These are phyloP conservation scores for Trametes cingulata DNA, from an alignment of 768 basidiomycete genomes.

Conservation along the genomic window DNA sequence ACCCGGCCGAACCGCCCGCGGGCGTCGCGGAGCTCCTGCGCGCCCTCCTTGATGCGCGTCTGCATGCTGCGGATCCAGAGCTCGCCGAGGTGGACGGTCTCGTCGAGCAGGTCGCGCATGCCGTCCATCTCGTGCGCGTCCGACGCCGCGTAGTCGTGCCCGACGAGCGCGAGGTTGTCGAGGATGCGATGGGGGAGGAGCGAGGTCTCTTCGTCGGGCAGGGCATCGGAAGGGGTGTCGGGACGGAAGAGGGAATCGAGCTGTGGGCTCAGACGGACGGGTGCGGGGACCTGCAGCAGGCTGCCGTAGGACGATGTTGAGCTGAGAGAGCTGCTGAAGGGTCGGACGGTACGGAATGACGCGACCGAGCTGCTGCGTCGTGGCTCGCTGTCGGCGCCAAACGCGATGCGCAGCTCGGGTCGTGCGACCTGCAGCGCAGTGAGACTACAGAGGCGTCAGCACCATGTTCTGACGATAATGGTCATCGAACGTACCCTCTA, in stretches of 20 bases:
- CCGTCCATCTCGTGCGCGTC: constrained; percentile 40
- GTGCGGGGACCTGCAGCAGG: neutral
- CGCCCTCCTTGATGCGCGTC: constrained; percentile 51
- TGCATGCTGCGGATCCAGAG: constrained; percentile 54
- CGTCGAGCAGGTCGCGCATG: constrained; percentile 47
- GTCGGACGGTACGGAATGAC: constrained; percentile 50
- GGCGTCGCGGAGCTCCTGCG: constrained; percentile 49
- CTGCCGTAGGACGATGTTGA: constrained; percentile 21
- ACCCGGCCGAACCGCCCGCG: constrained; percentile 47
- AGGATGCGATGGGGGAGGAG: constrained; percentile 46
- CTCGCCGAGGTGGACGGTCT: constrained; percentile 48
- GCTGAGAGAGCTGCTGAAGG: constrained; percentile 46
- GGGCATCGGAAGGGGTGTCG: neutral
- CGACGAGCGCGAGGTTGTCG: constrained; percentile 53
- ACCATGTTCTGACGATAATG: neutral
- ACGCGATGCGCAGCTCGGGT: constrained; percentile 64
- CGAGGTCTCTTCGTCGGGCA: constrained; percentile 45
- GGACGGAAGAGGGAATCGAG: constrained; percentile 4
- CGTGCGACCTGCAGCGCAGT: constrained; percentile 69
- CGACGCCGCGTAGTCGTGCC: constrained; percentile 33
- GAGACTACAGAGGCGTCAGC: constrained; percentile 39
- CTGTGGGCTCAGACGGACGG: neutral
- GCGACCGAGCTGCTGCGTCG: constrained; percentile 53
- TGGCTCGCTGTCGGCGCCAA: constrained; percentile 51
- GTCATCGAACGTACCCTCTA: constrained; percentile 54